Percentiles rank a stretch among this genome's conserved stretches.
Conservation (phyloP, 208 protist genomes). For the Crithidia acanthocephali region DNA sequence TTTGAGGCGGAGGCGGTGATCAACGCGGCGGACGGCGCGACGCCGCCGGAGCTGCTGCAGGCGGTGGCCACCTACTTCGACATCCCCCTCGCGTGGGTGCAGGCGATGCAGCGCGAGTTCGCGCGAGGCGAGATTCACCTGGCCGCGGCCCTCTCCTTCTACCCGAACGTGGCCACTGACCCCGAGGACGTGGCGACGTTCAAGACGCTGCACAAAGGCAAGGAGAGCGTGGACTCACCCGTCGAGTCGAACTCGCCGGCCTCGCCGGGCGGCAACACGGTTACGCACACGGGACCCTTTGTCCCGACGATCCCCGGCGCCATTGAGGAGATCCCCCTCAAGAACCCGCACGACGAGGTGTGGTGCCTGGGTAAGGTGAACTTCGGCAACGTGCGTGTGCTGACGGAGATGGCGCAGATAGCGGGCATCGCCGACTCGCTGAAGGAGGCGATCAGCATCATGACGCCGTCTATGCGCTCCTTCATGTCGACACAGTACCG, state of each 20-base stretch:
- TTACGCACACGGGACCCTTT: background rate
- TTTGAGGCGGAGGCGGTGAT: constrained; percentile 24
- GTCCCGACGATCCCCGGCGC: background rate
- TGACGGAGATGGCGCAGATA: constrained; percentile 43
- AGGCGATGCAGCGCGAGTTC: constrained; percentile 70
- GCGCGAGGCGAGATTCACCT: constrained; percentile 46
- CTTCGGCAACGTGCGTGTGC: constrained; percentile 45
- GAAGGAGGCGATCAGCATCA: constrained; percentile 12
- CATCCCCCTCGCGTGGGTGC: constrained; percentile 37
- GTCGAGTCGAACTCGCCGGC: constrained; percentile 3
- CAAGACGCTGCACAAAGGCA: constrained; percentile 1
- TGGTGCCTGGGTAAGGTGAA: constrained; percentile 50
- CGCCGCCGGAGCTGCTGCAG: constrained; percentile 32
- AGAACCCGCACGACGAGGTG: constrained; percentile 63
- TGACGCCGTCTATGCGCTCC: constrained; percentile 33
- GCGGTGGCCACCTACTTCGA: constrained; percentile 62
- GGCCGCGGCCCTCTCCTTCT: constrained; percentile 37
- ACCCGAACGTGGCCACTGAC: constrained; percentile 27
- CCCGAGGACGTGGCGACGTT: constrained; percentile 20
- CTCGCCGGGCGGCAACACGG: background rate
- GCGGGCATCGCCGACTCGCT: constrained; percentile 15
- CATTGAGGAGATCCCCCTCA: constrained; percentile 17
- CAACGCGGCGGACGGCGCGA: constrained; percentile 16
- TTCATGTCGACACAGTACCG: constrained; percentile 41
- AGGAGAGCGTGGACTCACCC: background rate